These are phyloP conservation scores for Globisporangium cederbergense DNA, from an alignment of 352 stramenopile genomes.

Conservation along the genomic window DNA sequence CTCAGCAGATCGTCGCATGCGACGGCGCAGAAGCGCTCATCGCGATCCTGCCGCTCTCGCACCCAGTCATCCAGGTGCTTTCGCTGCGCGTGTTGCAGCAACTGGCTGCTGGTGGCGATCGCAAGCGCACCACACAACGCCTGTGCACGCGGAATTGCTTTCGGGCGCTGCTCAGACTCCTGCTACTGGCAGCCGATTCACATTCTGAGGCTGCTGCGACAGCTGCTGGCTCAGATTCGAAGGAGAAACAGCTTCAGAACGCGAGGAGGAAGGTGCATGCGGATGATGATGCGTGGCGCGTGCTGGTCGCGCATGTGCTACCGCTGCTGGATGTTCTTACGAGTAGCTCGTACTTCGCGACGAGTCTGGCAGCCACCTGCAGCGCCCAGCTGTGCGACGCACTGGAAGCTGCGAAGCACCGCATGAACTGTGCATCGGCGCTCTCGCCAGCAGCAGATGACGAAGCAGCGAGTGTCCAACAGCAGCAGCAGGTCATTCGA, in stretches of 20 bases:
- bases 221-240: background rate
- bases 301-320: conserved; percentile 7
- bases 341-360: background rate
- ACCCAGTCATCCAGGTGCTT: conserved; percentile 11
- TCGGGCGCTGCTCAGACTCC: conserved; percentile 5
- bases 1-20: conserved; percentile 7
- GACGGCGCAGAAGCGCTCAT: conserved; percentile 14
- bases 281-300: background rate
- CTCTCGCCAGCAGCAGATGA: background rate
- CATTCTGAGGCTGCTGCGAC: background rate
- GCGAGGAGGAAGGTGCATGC: background rate
- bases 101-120: background rate
- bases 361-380: background rate
- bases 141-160: conserved; percentile 8
- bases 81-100: conserved; percentile 20
- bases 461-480: conserved; percentile 14
- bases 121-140: background rate
- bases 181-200: background rate
- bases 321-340: conserved; percentile 15
- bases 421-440: background rate
- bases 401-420: background rate
- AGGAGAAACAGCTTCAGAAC: background rate
- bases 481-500: background rate
- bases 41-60: conserved; percentile 14
- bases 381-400: background rate